These are phyloP conservation scores for Astragalus glycyphyllos DNA, from an alignment of 306 rosid genomes.

Conservation along the genomic window DNA sequence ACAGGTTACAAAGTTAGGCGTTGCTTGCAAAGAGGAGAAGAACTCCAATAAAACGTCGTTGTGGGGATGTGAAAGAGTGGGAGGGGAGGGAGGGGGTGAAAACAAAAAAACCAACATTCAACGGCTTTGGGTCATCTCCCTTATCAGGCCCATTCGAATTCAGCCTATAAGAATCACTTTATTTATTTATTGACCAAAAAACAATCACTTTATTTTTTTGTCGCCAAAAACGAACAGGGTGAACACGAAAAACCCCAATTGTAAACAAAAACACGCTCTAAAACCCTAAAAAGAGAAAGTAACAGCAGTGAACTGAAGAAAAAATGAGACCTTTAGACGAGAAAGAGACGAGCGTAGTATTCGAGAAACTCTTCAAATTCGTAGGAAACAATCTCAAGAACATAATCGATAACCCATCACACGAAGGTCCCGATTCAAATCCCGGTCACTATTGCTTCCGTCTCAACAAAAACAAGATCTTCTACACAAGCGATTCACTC, in stretches of 20 bases:
- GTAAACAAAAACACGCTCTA: neutral
- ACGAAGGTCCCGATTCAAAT: conserved; percentile 75
- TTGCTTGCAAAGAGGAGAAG: too few relatives aligned
- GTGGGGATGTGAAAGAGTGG: too few relatives aligned
- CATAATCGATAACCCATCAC: conserved; percentile 81
- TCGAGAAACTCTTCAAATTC: conserved; percentile 86
- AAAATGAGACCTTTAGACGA: conserved; percentile 88
- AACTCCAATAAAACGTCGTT: too few relatives aligned
- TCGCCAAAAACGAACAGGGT: neutral
- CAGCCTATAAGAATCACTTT: too few relatives aligned
- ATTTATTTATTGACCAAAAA: too few relatives aligned
- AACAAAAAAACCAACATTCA: too few relatives aligned
- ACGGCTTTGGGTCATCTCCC: too few relatives aligned
- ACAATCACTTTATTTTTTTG: too few relatives aligned
- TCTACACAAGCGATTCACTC: conserved; percentile 74
- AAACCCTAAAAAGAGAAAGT: conserved; percentile 23
- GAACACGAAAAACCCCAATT: conserved; percentile 25
- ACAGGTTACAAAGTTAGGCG: too few relatives aligned
- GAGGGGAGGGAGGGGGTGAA: too few relatives aligned
- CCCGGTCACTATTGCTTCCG: conserved; percentile 88
- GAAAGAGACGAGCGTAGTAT: conserved; percentile 73
- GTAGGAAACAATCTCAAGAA: conserved; percentile 88
- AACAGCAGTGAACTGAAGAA: neutral
- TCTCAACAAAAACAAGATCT: conserved; percentile 76
- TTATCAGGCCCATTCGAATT: too few relatives aligned